phyloP scores from a whole-genome alignment of 2,329 filamentous ascomycete genomes.

The Talaromyces sp. region DNA sequence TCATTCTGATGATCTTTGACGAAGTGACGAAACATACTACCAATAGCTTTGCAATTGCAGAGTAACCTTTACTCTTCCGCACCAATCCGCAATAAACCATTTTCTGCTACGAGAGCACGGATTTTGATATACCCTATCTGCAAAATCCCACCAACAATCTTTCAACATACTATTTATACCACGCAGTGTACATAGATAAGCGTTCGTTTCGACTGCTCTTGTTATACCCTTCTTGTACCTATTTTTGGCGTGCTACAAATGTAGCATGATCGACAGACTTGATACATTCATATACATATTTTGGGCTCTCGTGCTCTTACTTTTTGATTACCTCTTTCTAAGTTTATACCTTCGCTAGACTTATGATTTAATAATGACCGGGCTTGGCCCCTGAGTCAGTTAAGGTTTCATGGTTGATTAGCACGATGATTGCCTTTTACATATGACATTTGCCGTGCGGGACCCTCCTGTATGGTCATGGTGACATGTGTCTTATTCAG shows the following conservation, averaged over 20 bases:
- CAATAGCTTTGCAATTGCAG: neutral
- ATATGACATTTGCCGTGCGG: neutral
- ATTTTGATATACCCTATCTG: neutral
- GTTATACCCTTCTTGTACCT: conserved; percentile 1
- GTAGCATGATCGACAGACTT: conserved; percentile 1
- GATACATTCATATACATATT: conserved; percentile 1
- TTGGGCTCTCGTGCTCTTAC: neutral
- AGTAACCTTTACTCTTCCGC: neutral
- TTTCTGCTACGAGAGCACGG: neutral
- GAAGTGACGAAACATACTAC: neutral
- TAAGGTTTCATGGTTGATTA: neutral
- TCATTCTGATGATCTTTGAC: neutral
- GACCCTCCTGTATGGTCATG: neutral
- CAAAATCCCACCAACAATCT: neutral
- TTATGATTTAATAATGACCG: neutral
- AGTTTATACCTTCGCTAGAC: neutral
- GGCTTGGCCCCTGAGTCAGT: neutral
- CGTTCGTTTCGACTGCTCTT: neutral
- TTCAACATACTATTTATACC: neutral
- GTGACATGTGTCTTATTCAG: neutral
- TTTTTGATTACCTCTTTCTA: neutral
- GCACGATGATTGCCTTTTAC: neutral
- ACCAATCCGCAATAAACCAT: neutral
- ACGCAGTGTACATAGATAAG: neutral
- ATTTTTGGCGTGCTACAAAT: neutral